phyloP scores from a whole-genome alignment of 176 grass and related monocot genomes.

The Rhynchospora breviuscula region DNA sequence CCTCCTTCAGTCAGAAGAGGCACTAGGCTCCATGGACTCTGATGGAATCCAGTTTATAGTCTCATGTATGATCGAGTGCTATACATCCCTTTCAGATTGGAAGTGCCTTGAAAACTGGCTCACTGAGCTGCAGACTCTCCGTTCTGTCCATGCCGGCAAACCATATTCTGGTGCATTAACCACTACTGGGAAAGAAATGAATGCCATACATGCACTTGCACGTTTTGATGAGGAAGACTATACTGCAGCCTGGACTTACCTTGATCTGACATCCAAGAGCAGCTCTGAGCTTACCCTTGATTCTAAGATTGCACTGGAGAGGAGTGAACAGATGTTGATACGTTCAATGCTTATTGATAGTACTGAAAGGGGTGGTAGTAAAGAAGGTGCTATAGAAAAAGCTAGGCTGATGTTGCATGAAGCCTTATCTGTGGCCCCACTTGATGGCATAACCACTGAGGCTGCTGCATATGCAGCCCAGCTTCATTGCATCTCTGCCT shows the following conservation, averaged over 20 bases:
- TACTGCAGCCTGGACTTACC: conserved; percentile 70
- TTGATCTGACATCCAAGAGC: conserved; percentile 92
- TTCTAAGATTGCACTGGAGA: conserved; percentile 81
- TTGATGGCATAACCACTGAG: conserved; percentile 60
- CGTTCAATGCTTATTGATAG: conserved; percentile 72
- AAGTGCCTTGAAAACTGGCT: conserved; percentile 94
- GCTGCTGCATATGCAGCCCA: conserved; percentile 65
- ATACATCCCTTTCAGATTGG: conserved; percentile 91
- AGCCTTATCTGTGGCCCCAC: conserved; percentile 70
- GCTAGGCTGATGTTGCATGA: conserved; percentile 85
- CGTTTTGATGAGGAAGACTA: conserved; percentile 86
- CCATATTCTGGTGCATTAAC: conserved; percentile 94
- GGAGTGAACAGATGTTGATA: conserved; percentile 92
- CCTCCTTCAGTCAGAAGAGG: conserved; percentile 82
- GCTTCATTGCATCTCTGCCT: conserved; percentile 78
- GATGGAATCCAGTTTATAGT: conserved; percentile 92
- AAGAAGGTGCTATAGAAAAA: conserved; percentile 56
- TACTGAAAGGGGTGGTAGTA: conserved; percentile 34
- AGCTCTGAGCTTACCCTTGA: conserved; percentile 82
- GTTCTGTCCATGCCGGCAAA: conserved; percentile 86
- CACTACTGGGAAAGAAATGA: conserved; percentile 80
- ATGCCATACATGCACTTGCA: conserved; percentile 85
- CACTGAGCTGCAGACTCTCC: conserved; percentile 79
- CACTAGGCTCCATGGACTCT: conserved; percentile 67
- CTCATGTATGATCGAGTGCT: conserved; percentile 82